phyloP scores from a whole-genome alignment of 1,284 basidiomycete genomes.

The Ceratobasidium papillatum region DNA sequence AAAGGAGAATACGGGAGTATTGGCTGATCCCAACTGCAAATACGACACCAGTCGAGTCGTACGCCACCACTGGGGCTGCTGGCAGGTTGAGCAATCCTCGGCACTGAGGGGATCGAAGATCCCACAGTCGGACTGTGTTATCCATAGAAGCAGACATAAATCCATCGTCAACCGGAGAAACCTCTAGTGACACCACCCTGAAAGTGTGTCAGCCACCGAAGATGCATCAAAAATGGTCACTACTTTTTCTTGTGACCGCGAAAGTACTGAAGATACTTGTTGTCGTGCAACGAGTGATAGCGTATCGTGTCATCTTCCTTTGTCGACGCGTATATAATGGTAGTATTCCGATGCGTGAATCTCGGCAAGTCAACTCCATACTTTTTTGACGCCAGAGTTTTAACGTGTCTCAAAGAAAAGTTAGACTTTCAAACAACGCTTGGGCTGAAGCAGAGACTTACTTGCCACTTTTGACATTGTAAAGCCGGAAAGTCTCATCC shows the following conservation, averaged over 20 bases:
- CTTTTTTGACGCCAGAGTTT: constrained; percentile 90
- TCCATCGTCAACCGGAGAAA: constrained; percentile 92
- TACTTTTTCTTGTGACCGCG: constrained; percentile 85
- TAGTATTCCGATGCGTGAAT: constrained; percentile 89
- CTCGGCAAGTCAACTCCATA: constrained; percentile 95
- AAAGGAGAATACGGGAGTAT: constrained; percentile 85
- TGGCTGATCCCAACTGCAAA: constrained; percentile 93
- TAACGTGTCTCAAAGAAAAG: constrained; percentile 65
- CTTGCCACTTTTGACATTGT: constrained; percentile 91
- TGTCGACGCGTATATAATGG: constrained; percentile 91
- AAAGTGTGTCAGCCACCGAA: not conserved
- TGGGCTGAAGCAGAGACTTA: constrained; percentile 57
- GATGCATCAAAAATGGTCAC: not conserved
- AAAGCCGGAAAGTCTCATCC: constrained; percentile 92
- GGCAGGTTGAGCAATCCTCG: constrained; percentile 76
- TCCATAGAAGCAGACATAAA: constrained; percentile 96
- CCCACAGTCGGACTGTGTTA: constrained; percentile 97
- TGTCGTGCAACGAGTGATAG: constrained; percentile 95
- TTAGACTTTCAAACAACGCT: constrained; percentile 43
- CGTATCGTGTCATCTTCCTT: constrained; percentile 95
- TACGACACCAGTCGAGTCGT: constrained; percentile 88
- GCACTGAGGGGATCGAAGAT: constrained; percentile 81
- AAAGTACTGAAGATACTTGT: constrained; percentile 95
- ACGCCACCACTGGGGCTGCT: constrained; percentile 84
- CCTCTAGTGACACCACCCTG: constrained; percentile 84